Base-by-base conservation (phyloP, 2,329 filamentous ascomycete genomes). In the Xylariaceae sp. region DNA sequence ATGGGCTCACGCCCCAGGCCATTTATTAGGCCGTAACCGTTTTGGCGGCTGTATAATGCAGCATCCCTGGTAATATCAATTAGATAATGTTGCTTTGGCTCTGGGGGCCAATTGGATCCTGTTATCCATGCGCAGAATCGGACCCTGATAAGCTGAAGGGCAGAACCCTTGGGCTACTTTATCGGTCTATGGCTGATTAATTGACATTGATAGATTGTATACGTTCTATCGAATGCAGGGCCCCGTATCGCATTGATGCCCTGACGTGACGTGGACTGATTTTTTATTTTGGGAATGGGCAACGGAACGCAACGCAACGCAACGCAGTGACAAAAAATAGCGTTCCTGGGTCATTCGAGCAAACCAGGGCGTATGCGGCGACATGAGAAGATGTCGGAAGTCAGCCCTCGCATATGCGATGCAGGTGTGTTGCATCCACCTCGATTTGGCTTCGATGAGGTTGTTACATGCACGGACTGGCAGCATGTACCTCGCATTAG, bases 351-450 rank as follows among this genome's bases (percentile, higher is more conserved):
- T 53, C 43, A 46, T 65, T 63, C 57, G 62, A 61, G 61, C 60
- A 53, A 64, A 60, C 60, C 59, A 56, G 60, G 56, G 47, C 47
- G 58, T 55, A 56, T 65, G 62, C 63, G 63, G 64, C 62, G 62
- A 60, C 59, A 52, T 58, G 62, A 52, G 55, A 56, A 49, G 40
- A 58, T 60, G 42, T 59, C 53, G 58, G 62, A 65, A 66, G 61
- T 58, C 60, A 60, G 60, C 53, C 58, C 53, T 64, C 60, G 61
- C 62, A 62, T 46, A 48, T 21, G 50, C 36, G 51, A 57, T 66
- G 63, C 64, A 60, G 61, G 60, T 63, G 64, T 58, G 64, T 67
- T 64, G 61, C 64, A 67, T 65, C 53, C 48, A 63, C 41, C 45
- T 50, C n/a, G 32, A 40, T 45, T 35, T 53, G 33, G 44, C 33